Evolutionary conservation across 345 rosid genomes (phyloP), one percentile per base, ranked within the genome.

Genomic region (Populus euphratica): DNA sequence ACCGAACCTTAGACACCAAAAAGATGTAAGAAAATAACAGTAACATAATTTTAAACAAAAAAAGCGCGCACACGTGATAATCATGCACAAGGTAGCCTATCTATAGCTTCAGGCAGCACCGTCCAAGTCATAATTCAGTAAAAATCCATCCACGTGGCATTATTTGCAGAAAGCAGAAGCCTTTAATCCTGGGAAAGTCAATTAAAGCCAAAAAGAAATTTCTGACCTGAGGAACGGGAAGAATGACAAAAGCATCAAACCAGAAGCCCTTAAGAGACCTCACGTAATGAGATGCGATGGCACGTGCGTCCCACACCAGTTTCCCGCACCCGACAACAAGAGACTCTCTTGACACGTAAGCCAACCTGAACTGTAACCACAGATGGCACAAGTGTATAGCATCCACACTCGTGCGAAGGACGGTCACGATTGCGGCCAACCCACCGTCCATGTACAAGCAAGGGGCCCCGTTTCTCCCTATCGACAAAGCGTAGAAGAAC

Each of bases 281-380:
- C 13, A 88, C 78, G 69, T 93, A 93, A 85, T 89, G 92, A 0
- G 82, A 69, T 18, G 94, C 97, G 79, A 94, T 89, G 7, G 92
- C 89, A 72, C 84, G 88, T 61, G 94, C 87, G 84, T 94, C 95
- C 98, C 97, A 94, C 83, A 92, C 96, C 72, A 94, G 96, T 80
- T 92, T 94, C 64, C 98, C 96, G 16, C 96, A 92, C 12, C 98
- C 98, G 10, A 92, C 90, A 0, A 94, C 98, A 25, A 94, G 85
- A 0, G 98, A 91, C 87, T 92, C 97, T 50, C 86, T 81, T 0
- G 97, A 92, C 78, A 92, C 91, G 76, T 92, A 94, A 1, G 97
- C 98, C 78, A 90, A 18, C 83, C 91, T 72, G 78, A 94, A 91
- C 76, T 94, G 97, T 75, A 93, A 86, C 92, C 94, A 91, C 66